phyloP scores from a whole-genome alignment of 495 filamentous ascomycete genomes.

The Lasiosphaeria hispida region DNA sequence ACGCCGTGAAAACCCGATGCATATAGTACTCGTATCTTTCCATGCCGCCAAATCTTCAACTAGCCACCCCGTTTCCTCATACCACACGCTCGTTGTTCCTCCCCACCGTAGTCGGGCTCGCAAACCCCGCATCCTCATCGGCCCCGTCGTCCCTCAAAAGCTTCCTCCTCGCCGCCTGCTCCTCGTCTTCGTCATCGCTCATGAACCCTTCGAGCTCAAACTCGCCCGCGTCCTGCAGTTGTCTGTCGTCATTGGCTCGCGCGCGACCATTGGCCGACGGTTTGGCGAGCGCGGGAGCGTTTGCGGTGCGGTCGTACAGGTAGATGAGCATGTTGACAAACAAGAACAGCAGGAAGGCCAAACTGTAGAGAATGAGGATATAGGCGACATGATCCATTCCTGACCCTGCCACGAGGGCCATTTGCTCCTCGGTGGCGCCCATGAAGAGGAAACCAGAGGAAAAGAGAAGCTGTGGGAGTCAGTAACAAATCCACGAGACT shows the following conservation, averaged over 20 bases:
- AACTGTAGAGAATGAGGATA: slow-evolving; percentile 82
- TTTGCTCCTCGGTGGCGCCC: slow-evolving; percentile 95
- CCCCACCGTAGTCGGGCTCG: slow-evolving; percentile 40
- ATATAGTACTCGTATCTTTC: too few relatives aligned
- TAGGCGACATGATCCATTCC: slow-evolving; percentile 88
- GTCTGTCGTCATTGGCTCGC: slow-evolving; percentile 48
- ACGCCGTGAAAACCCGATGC: too few relatives aligned
- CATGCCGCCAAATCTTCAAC: too few relatives aligned
- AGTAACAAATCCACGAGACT: slow-evolving; percentile 1
- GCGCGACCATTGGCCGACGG: slow-evolving; percentile 25
- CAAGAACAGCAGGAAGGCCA: slow-evolving; percentile 88
- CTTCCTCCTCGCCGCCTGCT: slow-evolving; percentile 39
- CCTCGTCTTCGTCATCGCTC: slow-evolving; percentile 73
- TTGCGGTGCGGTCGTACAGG: slow-evolving; percentile 64
- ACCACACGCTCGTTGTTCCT: slow-evolving; percentile 28
- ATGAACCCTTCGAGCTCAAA: slow-evolving; percentile 91
- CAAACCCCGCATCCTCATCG: slow-evolving; percentile 34
- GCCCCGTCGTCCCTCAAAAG: slow-evolving; percentile 31
- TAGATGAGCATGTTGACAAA: slow-evolving; percentile 80
- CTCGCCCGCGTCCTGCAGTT: slow-evolving; percentile 73
- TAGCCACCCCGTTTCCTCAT: not conserved
- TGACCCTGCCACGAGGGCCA: slow-evolving; percentile 67
- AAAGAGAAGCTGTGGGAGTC: slow-evolving; percentile 67
- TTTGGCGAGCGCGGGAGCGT: slow-evolving; percentile 22
- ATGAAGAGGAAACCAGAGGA: slow-evolving; percentile 96